Conservation (phyloP, 2,329 filamentous ascomycete species). For the Calonectria montana region DNA sequence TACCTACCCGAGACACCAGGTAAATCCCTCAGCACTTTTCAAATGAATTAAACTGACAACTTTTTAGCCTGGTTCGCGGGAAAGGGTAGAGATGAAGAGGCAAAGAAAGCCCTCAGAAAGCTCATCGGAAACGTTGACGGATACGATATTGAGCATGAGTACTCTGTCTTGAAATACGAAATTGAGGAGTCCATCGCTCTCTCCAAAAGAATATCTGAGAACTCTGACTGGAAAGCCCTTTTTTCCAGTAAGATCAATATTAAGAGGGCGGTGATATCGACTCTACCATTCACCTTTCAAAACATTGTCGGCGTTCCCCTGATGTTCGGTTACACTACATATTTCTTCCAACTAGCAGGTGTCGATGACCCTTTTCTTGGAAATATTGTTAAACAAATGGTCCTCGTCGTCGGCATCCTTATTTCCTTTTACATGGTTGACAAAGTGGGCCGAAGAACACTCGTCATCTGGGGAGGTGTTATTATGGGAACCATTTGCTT, state of each 20-base stretch:
- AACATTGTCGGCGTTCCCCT: conserved; percentile 37
- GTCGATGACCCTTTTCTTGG: conserved; percentile 37
- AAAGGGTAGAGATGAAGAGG: conserved; percentile 25
- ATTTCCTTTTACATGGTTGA: conserved; percentile 32
- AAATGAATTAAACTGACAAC: background rate
- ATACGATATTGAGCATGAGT: conserved; percentile 35
- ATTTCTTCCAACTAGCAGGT: conserved; percentile 38
- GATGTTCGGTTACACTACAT: conserved; percentile 37
- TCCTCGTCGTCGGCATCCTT: conserved; percentile 28
- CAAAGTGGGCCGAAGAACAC: conserved; percentile 27
- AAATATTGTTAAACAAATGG: conserved; percentile 30
- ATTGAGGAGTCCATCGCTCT: conserved; percentile 19
- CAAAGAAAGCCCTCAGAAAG: conserved; percentile 27
- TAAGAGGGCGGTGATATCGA: conserved; percentile 34
- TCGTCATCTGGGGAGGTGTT: conserved; percentile 11
- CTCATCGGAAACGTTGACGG: conserved; percentile 18
- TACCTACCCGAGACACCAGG: conserved; percentile 24
- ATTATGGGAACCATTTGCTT: background rate
- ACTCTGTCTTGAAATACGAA: conserved; percentile 33
- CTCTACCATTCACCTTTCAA: conserved; percentile 35
- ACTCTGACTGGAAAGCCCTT: conserved; percentile 19
- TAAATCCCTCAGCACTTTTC: background rate
- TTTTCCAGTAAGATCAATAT: conserved; percentile 30
- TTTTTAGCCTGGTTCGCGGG: conserved; percentile 12
- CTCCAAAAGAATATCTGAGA: background rate